Evolutionary conservation across 345 rosid species (phyloP).

Genomic region (Citropsis articulata): DNA sequence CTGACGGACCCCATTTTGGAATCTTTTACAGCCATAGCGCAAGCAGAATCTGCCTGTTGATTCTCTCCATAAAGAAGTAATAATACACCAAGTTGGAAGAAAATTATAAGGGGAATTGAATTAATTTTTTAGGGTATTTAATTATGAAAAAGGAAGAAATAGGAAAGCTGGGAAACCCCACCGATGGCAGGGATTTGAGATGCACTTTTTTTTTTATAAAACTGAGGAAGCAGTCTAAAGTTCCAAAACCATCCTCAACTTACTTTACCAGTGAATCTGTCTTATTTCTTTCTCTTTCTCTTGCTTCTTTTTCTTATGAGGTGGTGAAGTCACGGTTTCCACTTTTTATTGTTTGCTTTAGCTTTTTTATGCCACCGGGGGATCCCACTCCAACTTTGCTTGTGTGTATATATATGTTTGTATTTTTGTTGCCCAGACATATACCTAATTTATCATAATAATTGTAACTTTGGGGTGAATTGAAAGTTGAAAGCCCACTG

Average conservation of each 20-base stretch:
- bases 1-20: neutral
- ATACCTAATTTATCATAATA: neutral
- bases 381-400: constrained; percentile 14
- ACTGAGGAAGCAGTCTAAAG: constrained; percentile 9
- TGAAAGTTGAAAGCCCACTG: neutral
- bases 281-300: neutral
- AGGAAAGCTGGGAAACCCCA: neutral
- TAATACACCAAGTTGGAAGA: neutral
- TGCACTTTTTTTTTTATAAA: neutral
- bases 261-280: neutral
- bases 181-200: constrained; percentile 12
- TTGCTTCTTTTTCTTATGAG: neutral
- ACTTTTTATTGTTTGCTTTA: neutral
- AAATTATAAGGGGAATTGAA: too few species aligned
- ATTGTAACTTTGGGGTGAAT: neutral
- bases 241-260: constrained; percentile 19
- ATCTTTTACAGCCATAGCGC: constrained; percentile 23
- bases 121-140: too few species aligned
- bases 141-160: neutral
- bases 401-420: neutral
- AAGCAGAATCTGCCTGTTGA: constrained; percentile 21
- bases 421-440: neutral
- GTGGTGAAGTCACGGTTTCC: constrained; percentile 15
- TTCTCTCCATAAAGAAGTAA: neutral
- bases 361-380: too few species aligned